A percentile compares a stretch with the other conserved stretches of the same genome.
Evolutionary conservation across 192 early-diverging fungal species (phyloP).

Genomic region (Coemansia sp.): DNA sequence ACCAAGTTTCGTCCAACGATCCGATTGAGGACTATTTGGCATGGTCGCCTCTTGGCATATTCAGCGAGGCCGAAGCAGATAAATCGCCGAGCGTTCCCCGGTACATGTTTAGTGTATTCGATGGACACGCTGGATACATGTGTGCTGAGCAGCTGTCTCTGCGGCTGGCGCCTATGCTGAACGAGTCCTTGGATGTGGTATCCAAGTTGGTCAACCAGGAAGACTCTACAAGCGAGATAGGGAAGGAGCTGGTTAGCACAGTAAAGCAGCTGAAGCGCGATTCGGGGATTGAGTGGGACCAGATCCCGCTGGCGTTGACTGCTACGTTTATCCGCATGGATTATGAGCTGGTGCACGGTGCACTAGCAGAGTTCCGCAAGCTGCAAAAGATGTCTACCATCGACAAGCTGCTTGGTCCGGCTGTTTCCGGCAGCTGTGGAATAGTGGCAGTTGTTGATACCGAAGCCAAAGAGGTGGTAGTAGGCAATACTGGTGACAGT

Average conservation of each 20-base stretch:
- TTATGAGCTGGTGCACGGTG: constrained; percentile 15
- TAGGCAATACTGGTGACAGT: constrained; percentile 45
- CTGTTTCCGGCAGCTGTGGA: constrained; percentile 42
- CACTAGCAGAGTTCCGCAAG: constrained; percentile 26
- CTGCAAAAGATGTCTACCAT: constrained; percentile 16
- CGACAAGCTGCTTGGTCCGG: constrained; percentile 35
- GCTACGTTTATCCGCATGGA: constrained; percentile 36
- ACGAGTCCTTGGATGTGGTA: constrained; percentile 17
- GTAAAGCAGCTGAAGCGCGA: constrained; percentile 21
- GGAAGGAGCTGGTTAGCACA: constrained; percentile 11
- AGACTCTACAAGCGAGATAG: not conserved
- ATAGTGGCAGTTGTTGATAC: constrained; percentile 39
- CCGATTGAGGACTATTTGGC: constrained; percentile 51
- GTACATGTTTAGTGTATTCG: constrained; percentile 42
- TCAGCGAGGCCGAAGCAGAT: too few species aligned
- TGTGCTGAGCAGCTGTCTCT: constrained; percentile 36
- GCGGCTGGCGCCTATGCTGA: constrained; percentile 44
- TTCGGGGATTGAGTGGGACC: constrained; percentile 36
- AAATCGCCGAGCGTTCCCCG: constrained; percentile 4
- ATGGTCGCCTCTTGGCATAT: constrained; percentile 16
- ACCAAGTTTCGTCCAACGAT: constrained; percentile 48
- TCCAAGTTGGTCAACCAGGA: constrained; percentile 6
- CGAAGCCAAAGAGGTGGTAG: constrained; percentile 26
- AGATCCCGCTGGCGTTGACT: constrained; percentile 21
- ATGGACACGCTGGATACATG: constrained; percentile 37